Evolutionary conservation across 495 filamentous ascomycete genomes (phyloP), one percentile per base, ranked within the genome.

Genomic region (Baudoinia panamericana): DNA sequence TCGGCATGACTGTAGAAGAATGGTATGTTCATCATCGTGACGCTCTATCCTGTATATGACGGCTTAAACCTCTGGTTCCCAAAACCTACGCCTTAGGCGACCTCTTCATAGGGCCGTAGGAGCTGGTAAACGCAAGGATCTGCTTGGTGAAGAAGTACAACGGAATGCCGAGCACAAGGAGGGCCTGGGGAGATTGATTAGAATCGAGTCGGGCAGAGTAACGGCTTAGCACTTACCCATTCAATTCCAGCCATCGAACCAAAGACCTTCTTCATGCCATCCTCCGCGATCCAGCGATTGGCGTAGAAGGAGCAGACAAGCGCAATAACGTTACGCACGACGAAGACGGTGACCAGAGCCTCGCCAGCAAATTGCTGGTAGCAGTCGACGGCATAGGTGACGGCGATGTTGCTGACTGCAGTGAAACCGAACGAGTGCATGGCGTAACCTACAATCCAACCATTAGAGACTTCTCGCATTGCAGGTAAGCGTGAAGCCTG

Each of bases 371-470:
- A 45, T 3, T 4, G 21, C 16, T 45, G 47, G 26, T 50, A 50
- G 28, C 35, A 38, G 32, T 50, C 47, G 3, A 50, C 47, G 30
- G 47, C 47, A 35, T 39, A 50, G 20, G 43, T 46, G 24, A 50
- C 30, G 21, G 37, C 37, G 23, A 50, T 50, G 20, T 50, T 50
- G 31, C 42, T 46, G 2, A 36, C 38, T n/a, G 47, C 47, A 4
- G 36, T 46, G 20, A 45, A 45, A 10, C 47, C 47, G 28, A 50
- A 50, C 8, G 27, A 38, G 26, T 50, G 42, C 47, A 50, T 50
- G 9, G 29, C 47, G 22, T 50, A 50, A 4, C 47, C n/a, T n/a
- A n/a, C n/a, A n/a, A n/a, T n/a, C n/a, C n/a, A n/a, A n/a, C n/a
- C n/a, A n/a, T n/a, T n/a, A n/a, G n/a, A n/a, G n/a, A n/a, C n/a